Evolutionary conservation across 176 grass and related monocot species (phyloP).

Genomic region (Alloteropsis semialata): DNA sequence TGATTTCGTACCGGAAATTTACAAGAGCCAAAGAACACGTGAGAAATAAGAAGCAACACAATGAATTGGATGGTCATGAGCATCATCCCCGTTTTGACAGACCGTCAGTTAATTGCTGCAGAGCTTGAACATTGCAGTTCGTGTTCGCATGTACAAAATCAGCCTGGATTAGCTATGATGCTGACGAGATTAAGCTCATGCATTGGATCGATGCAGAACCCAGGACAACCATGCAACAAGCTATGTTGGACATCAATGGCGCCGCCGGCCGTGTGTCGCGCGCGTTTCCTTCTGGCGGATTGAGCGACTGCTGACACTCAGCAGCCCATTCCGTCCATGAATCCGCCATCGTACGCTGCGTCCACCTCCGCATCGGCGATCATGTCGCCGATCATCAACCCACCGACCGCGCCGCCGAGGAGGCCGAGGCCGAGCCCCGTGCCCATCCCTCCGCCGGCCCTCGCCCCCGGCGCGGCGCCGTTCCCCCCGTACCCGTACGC

Average conservation of each 20-base stretch:
- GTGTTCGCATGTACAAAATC: not conserved
- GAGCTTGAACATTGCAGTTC: not conserved
- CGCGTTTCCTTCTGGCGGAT: not conserved
- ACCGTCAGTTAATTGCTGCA: not conserved
- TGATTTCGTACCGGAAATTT: not conserved
- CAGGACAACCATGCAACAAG: too few relatives aligned
- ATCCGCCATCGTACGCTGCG: conserved; percentile 15
- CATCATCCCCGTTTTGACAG: not conserved
- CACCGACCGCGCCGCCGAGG: conserved; percentile 33
- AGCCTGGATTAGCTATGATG: not conserved
- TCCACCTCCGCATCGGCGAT: conserved; percentile 25
- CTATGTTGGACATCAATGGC: not conserved
- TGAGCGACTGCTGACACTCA: not conserved
- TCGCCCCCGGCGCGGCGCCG: not conserved
- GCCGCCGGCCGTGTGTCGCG: not conserved
- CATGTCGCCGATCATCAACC: conserved; percentile 35
- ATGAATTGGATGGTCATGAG: not conserved
- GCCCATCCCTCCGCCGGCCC: conserved; percentile 11
- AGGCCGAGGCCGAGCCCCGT: conserved; percentile 22
- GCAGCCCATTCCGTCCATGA: not conserved
- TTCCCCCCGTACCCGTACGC: conserved; percentile 3
- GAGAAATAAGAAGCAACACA: not conserved
- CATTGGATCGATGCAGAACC: too few relatives aligned
- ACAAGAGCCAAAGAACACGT: not conserved
- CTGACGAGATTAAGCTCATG: not conserved